phyloP scores from a whole-genome alignment of 129 eudicot genomes.

The Dittrichia graveolens region DNA sequence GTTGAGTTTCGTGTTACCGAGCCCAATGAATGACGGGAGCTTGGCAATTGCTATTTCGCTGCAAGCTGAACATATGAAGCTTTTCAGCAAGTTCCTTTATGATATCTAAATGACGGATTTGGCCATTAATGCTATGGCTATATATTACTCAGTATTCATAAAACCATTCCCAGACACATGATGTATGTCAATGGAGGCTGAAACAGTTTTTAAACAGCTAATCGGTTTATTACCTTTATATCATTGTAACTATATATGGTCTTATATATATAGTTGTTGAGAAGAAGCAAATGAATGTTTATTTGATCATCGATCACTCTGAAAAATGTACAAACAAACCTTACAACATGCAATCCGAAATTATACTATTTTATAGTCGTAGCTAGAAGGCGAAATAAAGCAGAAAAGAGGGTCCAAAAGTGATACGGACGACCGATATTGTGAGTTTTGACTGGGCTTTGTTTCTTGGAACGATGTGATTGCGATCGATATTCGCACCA shows the following conservation, averaged over 20 bases:
- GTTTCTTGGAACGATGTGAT: slow-evolving; percentile 15
- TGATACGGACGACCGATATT: slow-evolving; percentile 6
- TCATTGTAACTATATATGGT: background rate
- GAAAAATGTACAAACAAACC: slow-evolving; percentile 10
- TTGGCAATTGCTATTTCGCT: slow-evolving; percentile 68
- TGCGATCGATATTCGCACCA: slow-evolving; percentile 45
- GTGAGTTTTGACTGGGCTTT: slow-evolving; percentile 18
- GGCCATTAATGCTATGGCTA: background rate
- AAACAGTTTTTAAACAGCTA: slow-evolving; percentile 31
- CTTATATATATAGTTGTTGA: background rate
- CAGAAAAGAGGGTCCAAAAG: slow-evolving; percentile 29
- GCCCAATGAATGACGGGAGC: slow-evolving; percentile 73
- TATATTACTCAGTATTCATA: slow-evolving; percentile 6
- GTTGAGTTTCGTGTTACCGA: slow-evolving; percentile 66
- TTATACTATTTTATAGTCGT: background rate
- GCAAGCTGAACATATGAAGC: slow-evolving; percentile 80
- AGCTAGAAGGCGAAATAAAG: slow-evolving; percentile 29
- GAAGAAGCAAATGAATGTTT: background rate
- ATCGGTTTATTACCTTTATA: slow-evolving; percentile 26
- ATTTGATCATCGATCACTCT: slow-evolving; percentile 9
- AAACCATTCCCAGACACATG: slow-evolving; percentile 27
- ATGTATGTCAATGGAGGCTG: slow-evolving; percentile 34
- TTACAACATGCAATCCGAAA: background rate
- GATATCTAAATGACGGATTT: slow-evolving; percentile 48
- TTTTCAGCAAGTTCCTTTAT: slow-evolving; percentile 61